Conservation (phyloP, 2,329 filamentous ascomycete species). For the Aspergillus oerlinghausenensis region DNA sequence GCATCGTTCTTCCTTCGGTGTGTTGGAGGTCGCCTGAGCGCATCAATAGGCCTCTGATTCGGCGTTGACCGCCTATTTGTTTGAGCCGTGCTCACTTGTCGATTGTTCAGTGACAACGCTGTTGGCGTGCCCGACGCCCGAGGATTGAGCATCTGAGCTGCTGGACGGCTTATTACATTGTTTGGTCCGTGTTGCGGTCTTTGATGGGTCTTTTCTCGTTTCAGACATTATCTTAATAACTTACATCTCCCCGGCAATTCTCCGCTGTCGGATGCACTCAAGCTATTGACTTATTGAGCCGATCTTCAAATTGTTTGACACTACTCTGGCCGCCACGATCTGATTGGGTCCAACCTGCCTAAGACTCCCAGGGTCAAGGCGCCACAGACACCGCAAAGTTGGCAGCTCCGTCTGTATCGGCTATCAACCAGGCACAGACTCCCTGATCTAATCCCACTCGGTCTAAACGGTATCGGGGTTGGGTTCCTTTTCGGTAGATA, state of each 20-base stretch:
- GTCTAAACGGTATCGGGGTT: conserved; percentile 21
- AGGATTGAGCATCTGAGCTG: conserved; percentile 7
- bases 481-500: conserved; percentile 5
- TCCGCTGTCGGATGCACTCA: conserved; percentile 6
- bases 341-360: conserved; percentile 17
- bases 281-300: background rate
- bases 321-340: conserved; percentile 5
- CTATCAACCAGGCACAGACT: conserved; percentile 3
- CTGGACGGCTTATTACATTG: background rate
- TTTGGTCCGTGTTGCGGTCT: background rate
- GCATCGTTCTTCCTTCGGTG: background rate
- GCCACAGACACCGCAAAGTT: conserved; percentile 17
- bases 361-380: conserved; percentile 13
- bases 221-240: conserved; percentile 1
- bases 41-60: background rate
- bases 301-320: conserved; percentile 2
- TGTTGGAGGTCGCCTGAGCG: background rate
- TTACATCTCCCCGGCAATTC: background rate
- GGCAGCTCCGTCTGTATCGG: conserved; percentile 21
- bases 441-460: conserved; percentile 12
- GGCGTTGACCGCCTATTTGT: background rate
- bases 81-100: conserved; percentile 1
- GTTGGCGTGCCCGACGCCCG: conserved; percentile 20
- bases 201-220: background rate
- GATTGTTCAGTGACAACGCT: background rate